Base-by-base conservation (phyloP, 2,329 filamentous ascomycete species). In the Diaporthe sp. region DNA sequence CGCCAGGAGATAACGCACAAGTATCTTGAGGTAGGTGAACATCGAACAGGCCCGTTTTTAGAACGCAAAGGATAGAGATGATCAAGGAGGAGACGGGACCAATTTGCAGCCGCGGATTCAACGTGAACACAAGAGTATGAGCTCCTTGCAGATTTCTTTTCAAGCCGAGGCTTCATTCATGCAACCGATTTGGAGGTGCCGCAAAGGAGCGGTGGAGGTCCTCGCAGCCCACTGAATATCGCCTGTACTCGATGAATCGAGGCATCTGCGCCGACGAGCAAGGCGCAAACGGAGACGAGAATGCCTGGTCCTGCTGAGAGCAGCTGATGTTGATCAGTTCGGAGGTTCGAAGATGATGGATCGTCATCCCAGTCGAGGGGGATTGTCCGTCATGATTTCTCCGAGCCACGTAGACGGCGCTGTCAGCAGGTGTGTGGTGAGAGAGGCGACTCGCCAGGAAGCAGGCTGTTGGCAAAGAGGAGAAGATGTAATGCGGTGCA, bases 1-100 rank as follows among this genome's bases (percentile, higher is more conserved):
- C 6, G 33, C 47, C 33, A 54, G 45, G 64, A 50, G 47, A 54
- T 28, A 52, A 25, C 15, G 45, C 45, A 28, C 30, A 68, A 40
- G 64, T 68, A 68, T 30, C 64, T 30, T 12, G 45, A 54, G 15
- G 64, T 68, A 68, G n/a, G 30, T 68, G 45, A 22, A 68, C 64
- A 68, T 68, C 47, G 64, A 33, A 45, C 8, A 54, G 35, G 22
- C 30, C 47, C 64, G 45, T 54, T 28, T 10, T 25, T 30, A 68
- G 47, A 30, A 25, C 64, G 33, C 30, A 38, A 25, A 19, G 30
- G 13, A 30, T 30, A 13, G n/a, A 6, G 47, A 38, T 10, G 22
- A 25, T 30, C 25, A n/a, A 25, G 64, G 9, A 28, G 45, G 40
- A 38, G 30, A 25, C 30, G 19, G 28, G 45, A 12, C 22, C 45